phyloP scores from a whole-genome alignment of 768 basidiomycete species.

The Mycena venus region DNA sequence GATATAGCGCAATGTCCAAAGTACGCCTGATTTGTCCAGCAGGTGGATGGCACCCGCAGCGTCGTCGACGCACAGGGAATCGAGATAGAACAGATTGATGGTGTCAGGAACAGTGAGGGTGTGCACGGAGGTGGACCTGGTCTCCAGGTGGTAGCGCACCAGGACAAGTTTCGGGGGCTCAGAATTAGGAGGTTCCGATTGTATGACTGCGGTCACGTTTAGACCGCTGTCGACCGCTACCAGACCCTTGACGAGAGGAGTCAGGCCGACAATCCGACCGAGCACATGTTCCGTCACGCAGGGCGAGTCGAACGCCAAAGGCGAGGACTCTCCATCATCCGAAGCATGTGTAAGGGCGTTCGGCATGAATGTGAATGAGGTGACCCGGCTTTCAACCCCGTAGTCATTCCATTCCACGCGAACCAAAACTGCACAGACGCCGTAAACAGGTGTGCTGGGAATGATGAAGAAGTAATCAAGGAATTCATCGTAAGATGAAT shows the following conservation, averaged over 20 bases:
- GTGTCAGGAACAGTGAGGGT: not conserved
- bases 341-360: constrained; percentile 12
- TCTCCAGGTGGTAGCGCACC: constrained; percentile 26
- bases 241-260: constrained; percentile 22
- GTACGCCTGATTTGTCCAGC: not conserved
- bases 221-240: constrained; percentile 1
- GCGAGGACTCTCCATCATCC: constrained; percentile 16
- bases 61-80: constrained; percentile 16
- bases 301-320: constrained; percentile 10
- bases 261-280: not conserved
- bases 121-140: not conserved
- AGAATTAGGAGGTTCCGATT: too few species aligned
- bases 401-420: too few species aligned
- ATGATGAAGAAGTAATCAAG: constrained; percentile 3
- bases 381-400: not conserved
- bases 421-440: constrained; percentile 20
- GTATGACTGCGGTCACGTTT: too few species aligned
- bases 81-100: not conserved
- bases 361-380: constrained; percentile 14
- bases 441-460: constrained; percentile 23
- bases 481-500: not conserved
- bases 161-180: not conserved
- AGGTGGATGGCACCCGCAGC: constrained; percentile 18
- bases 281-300: not conserved
- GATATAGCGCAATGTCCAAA: constrained; percentile 16